These are phyloP conservation scores for Clavispora asparagi DNA, from an alignment of 805 yeast species.

Conservation along the genomic window DNA sequence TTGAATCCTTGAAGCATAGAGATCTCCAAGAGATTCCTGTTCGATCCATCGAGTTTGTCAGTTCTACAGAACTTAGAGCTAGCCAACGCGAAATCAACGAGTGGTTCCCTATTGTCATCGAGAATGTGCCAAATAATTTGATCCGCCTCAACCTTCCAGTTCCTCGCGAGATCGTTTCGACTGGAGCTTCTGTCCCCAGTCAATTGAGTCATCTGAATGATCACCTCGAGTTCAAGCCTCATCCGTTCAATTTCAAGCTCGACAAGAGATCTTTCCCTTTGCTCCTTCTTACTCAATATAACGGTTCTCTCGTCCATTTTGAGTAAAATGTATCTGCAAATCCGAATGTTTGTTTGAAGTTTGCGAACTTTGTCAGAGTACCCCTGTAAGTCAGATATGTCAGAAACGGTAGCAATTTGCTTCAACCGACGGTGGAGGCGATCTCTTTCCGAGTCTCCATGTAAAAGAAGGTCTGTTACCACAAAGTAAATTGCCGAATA, in stretches of 20 bases:
- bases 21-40: conserved; percentile 54
- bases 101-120: conserved; percentile 53
- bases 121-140: conserved; percentile 69
- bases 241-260: conserved; percentile 31
- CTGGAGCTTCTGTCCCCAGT: conserved; percentile 3
- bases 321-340: conserved; percentile 30
- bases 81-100: conserved; percentile 65
- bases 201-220: conserved; percentile 28
- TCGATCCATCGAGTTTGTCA: conserved; percentile 62
- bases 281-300: conserved; percentile 16
- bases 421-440: conserved; percentile 34
- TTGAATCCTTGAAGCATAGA: conserved; percentile 66
- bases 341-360: conserved; percentile 28
- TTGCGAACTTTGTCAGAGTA: conserved; percentile 24
- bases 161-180: conserved; percentile 5
- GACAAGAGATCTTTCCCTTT: conserved; percentile 16
- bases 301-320: conserved; percentile 33
- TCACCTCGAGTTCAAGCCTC: conserved; percentile 28
- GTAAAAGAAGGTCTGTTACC: conserved; percentile 31
- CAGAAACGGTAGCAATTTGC: conserved; percentile 33
- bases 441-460: conserved; percentile 22
- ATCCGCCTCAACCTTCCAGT: conserved; percentile 40
- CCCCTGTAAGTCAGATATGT: conserved; percentile 31
- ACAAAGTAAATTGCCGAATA: conserved; percentile 33
- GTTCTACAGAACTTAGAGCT: conserved; percentile 56